A percentile compares a stretch with the other conserved stretches of the same genome.
Conservation (phyloP, 148 eudicot species). For the Chenopodium suecicum region DNA sequence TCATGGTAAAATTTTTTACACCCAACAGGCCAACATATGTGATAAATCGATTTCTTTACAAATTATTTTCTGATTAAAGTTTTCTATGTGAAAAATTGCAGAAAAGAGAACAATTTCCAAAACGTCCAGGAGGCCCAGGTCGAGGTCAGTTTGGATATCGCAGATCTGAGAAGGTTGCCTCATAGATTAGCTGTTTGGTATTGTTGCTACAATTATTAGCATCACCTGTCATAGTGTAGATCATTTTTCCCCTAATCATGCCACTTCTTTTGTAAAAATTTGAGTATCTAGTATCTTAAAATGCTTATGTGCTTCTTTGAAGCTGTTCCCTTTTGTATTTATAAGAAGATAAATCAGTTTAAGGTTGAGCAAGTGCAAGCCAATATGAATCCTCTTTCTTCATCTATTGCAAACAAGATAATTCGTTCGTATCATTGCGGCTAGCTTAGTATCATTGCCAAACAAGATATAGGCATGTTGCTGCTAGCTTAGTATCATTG, state of each 20-base stretch:
- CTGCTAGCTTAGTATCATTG: no score
- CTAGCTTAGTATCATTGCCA: background rate
- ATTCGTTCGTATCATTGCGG: no score
- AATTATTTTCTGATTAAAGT: background rate
- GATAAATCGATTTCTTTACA: background rate
- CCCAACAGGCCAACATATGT: no score
- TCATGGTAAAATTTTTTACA: conserved; percentile 33
- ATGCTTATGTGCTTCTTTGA: background rate
- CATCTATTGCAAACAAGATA: background rate
- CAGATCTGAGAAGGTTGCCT: conserved; percentile 15
- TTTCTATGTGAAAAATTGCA: conserved; percentile 25
- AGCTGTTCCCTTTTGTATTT: background rate
- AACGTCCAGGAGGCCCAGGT: conserved; percentile 16
- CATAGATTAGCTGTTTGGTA: conserved; percentile 1
- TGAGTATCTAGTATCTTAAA: background rate
- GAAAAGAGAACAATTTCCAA: conserved; percentile 6
- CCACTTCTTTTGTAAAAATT: background rate
- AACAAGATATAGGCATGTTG: no score
- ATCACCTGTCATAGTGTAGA: conserved; percentile 1
- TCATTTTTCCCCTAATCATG: background rate
- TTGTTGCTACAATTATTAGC: background rate
- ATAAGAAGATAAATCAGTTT: no score
- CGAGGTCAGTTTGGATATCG: conserved; percentile 6
- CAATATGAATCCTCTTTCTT: no score
- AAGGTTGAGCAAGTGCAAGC: background rate